Conservation (phyloP, 768 basidiomycete species). For the Termitomyces sp. region DNA sequence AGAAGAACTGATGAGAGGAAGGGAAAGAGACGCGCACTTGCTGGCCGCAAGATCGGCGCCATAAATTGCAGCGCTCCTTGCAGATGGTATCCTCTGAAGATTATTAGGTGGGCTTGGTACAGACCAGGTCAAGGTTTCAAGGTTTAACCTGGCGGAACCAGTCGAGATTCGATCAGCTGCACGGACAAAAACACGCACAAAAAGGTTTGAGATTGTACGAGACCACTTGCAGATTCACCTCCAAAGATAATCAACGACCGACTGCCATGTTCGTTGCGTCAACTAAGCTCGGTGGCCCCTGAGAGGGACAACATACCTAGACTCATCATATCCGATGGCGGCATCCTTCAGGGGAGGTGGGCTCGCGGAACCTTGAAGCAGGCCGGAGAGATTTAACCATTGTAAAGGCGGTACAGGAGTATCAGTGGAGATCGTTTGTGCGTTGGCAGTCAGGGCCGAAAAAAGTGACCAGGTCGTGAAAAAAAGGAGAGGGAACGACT, state of each 20-base stretch:
- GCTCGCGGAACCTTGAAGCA: constrained; percentile 45
- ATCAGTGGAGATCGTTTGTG: constrained; percentile 46
- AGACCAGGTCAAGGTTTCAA: constrained; percentile 57
- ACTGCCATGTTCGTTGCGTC: constrained; percentile 22
- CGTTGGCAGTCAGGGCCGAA: constrained; percentile 16
- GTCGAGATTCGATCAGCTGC: background rate
- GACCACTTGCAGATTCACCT: constrained; percentile 62
- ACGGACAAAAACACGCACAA: constrained; percentile 37
- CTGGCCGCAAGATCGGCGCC: constrained; percentile 75
- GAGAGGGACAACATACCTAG: constrained; percentile 22
- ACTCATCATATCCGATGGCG: constrained; percentile 58
- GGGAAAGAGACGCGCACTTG: constrained; percentile 49
- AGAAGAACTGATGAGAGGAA: constrained; percentile 3
- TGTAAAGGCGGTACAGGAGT: constrained; percentile 60
- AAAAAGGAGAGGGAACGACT: constrained; percentile 16
- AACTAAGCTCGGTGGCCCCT: background rate
- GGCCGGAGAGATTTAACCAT: constrained; percentile 66
- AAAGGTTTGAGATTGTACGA: constrained; percentile 59
- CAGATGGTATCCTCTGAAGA: constrained; percentile 44
- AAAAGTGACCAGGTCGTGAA: constrained; percentile 19
- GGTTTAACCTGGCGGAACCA: constrained; percentile 44
- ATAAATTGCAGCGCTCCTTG: constrained; percentile 57
- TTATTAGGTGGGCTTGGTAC: constrained; percentile 44
- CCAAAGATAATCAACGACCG: constrained; percentile 69
- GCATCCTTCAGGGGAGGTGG: constrained; percentile 68